Evolutionary conservation across 352 stramenopile species (phyloP).

Genomic region (Globisporangium solare): DNA sequence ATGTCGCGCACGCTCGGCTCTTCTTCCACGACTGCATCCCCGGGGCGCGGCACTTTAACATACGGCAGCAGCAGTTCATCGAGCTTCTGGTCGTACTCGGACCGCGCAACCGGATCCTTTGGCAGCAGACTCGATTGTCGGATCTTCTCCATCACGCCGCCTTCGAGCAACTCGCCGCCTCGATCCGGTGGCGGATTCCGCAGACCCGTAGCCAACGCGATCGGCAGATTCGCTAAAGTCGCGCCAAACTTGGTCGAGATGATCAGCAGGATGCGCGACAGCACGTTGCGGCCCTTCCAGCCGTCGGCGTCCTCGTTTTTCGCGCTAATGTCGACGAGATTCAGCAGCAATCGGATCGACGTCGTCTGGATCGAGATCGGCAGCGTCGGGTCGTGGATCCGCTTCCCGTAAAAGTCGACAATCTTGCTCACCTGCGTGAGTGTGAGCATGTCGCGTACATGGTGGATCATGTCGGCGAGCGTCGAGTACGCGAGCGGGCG

Average conservation of each 20-base stretch:
- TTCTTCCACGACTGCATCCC: slow-evolving; percentile 63
- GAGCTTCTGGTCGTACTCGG: slow-evolving; percentile 70
- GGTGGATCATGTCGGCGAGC: slow-evolving; percentile 97
- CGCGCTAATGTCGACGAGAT: slow-evolving; percentile 96
- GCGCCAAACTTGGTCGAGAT: slow-evolving; percentile 94
- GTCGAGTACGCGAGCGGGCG: slow-evolving; percentile 95
- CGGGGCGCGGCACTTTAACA: slow-evolving; percentile 35
- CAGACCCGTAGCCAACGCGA: slow-evolving; percentile 54
- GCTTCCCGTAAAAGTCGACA: slow-evolving; percentile 91
- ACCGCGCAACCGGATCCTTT: slow-evolving; percentile 44
- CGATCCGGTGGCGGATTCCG: slow-evolving; percentile 37
- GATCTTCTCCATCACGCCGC: slow-evolving; percentile 87
- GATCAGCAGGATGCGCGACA: slow-evolving; percentile 90
- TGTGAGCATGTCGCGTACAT: slow-evolving; percentile 93
- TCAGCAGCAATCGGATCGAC: slow-evolving; percentile 93
- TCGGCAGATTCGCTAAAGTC: slow-evolving; percentile 70
- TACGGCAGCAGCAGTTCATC: slow-evolving; percentile 57
- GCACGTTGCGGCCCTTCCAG: slow-evolving; percentile 86
- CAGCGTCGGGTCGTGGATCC: slow-evolving; percentile 91
- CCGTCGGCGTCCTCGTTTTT: slow-evolving; percentile 91
- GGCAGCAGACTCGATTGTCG: slow-evolving; percentile 72
- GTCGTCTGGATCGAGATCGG: slow-evolving; percentile 96
- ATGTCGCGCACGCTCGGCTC: slow-evolving; percentile 86
- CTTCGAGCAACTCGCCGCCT: slow-evolving; percentile 63
- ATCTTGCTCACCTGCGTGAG: slow-evolving; percentile 94